phyloP scores from a whole-genome alignment of 805 yeast genomes.

The Lipomyces chichibuensis region DNA sequence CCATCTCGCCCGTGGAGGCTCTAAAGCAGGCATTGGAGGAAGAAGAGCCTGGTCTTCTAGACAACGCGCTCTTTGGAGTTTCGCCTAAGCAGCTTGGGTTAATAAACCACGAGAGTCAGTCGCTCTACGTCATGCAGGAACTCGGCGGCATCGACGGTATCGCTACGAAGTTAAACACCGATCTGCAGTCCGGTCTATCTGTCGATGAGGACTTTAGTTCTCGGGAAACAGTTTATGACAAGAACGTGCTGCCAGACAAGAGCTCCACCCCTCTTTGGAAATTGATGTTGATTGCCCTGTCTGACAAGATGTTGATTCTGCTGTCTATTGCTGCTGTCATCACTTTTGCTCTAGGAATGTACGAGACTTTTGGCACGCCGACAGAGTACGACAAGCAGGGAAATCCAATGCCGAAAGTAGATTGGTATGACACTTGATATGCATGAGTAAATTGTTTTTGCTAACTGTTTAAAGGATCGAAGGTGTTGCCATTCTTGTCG shows the following conservation, averaged over 20 bases:
- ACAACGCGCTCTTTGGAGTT: slow-evolving; percentile 31
- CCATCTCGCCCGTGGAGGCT: slow-evolving; percentile 25
- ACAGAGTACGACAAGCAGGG: slow-evolving; percentile 79
- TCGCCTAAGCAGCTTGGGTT: slow-evolving; percentile 35
- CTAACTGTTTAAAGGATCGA: slow-evolving; percentile 57
- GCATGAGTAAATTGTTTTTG: neutral
- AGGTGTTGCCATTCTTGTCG: slow-evolving; percentile 95
- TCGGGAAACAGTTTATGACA: slow-evolving; percentile 62
- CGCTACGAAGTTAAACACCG: slow-evolving; percentile 41
- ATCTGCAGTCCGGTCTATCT: slow-evolving; percentile 42
- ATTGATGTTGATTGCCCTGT: slow-evolving; percentile 79
- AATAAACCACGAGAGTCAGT: slow-evolving; percentile 45
- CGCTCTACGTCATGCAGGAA: slow-evolving; percentile 43
- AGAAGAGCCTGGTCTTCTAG: slow-evolving; percentile 18
- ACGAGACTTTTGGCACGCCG: slow-evolving; percentile 87
- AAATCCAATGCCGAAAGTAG: slow-evolving; percentile 74
- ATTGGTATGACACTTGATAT: slow-evolving; percentile 56
- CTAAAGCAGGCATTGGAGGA: slow-evolving; percentile 22
- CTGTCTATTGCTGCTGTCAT: slow-evolving; percentile 84
- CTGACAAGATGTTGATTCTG: slow-evolving; percentile 86
- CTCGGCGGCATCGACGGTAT: slow-evolving; percentile 47
- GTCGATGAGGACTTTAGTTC: slow-evolving; percentile 33
- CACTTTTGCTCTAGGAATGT: slow-evolving; percentile 86
- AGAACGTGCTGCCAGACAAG: slow-evolving; percentile 70
- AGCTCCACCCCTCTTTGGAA: slow-evolving; percentile 67